A percentile compares a stretch with the other conserved stretches of the same genome.
phyloP scores from a whole-genome alignment of 1,139 yeast species.

The Blastobotrys ciferrii region DNA sequence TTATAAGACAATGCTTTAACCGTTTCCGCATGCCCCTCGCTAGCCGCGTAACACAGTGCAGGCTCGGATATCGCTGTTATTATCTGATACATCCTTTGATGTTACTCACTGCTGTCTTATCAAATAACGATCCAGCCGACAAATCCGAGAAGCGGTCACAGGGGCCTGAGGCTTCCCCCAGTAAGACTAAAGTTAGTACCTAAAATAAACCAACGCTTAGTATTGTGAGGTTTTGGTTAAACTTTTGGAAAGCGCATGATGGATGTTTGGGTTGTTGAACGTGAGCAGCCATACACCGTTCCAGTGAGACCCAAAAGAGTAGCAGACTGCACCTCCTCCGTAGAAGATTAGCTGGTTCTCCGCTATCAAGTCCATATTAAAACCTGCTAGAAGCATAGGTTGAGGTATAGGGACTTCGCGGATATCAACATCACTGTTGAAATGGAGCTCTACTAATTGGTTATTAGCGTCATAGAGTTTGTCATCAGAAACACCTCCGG shows the following conservation, averaged over 20 bases:
- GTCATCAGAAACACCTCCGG: slow-evolving; percentile 60
- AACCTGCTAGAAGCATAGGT: slow-evolving; percentile 4
- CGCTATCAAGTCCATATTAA: not conserved
- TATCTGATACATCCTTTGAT: too few species aligned
- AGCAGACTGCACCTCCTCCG: slow-evolving; percentile 84
- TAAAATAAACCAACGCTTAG: too few species aligned
- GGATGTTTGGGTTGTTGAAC: not conserved
- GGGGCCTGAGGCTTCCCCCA: too few species aligned
- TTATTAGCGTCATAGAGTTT: slow-evolving; percentile 41
- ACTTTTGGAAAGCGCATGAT: not conserved
- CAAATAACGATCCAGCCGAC: too few species aligned
- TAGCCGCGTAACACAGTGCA: too few species aligned
- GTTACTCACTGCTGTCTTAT: too few species aligned
- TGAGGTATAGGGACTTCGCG: slow-evolving; percentile 14
- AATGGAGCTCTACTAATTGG: slow-evolving; percentile 39
- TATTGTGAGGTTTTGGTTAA: not conserved
- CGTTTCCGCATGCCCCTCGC: too few species aligned
- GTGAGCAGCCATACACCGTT: slow-evolving; percentile 36
- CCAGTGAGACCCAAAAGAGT: slow-evolving; percentile 76
- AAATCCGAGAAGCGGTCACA: too few species aligned
- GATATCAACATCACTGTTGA: slow-evolving; percentile 27
- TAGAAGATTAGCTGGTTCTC: slow-evolving; percentile 37
- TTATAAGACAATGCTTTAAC: too few species aligned
- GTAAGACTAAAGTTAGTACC: too few species aligned
- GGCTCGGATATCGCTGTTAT: too few species aligned